Conservation (phyloP, 75 land plant genomes). For the Larix kaempferi region DNA sequence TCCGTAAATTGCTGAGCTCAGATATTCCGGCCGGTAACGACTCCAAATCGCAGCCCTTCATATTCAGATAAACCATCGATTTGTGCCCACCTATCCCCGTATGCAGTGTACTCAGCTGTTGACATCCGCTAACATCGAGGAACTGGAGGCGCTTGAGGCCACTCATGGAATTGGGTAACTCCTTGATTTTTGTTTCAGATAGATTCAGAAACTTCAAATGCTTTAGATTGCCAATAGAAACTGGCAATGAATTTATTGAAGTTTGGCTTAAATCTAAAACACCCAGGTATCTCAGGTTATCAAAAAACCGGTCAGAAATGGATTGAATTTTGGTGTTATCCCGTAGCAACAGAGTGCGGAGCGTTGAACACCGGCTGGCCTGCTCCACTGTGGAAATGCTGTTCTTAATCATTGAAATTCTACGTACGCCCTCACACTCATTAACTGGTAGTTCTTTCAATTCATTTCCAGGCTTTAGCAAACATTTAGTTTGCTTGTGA, state of each 20-base stretch:
- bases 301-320: background rate
- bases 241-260: background rate
- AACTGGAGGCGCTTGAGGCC: background rate
- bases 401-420: background rate
- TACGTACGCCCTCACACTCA: background rate
- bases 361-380: background rate
- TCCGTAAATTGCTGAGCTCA: background rate
- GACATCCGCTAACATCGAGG: background rate
- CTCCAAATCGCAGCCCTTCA: background rate
- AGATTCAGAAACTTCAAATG: background rate
- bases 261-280: background rate
- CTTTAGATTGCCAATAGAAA: background rate
- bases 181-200: background rate
- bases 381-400: background rate
- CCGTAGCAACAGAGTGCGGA: background rate
- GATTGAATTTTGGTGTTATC: background rate
- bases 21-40: background rate
- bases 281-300: background rate
- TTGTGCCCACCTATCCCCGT: background rate
- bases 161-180: background rate
- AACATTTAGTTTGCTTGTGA: background rate
- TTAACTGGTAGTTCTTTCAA: background rate
- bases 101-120: background rate
- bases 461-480: background rate
- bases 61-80: background rate